Base-by-base conservation (phyloP, 1,284 basidiomycete species). In the Fomitopsis pinicola region DNA sequence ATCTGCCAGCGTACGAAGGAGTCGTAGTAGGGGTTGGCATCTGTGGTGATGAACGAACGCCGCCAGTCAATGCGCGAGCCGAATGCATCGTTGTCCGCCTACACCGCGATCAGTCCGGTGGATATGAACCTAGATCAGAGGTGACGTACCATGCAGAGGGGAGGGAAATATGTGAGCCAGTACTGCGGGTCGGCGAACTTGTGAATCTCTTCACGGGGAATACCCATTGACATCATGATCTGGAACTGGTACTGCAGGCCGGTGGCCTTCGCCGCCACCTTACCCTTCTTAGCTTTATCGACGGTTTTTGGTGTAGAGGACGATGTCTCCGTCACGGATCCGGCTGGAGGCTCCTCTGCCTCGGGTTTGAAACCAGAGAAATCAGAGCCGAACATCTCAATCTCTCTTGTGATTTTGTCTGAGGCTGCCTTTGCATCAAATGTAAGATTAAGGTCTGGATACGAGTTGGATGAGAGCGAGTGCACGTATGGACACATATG, bases 1-100 rank as follows among this genome's bases (percentile, higher is more conserved):
- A 95, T 89, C 76, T 99, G 97, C 97, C 97, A 99, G 58, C 96
- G 90, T 50, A 99, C 95, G 71, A 99, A 99, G 5, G 91, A 78
- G 77, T 99, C 97, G 75, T 95, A 99, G 80, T 97, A 99, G 0
- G 95, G 97, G 77, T 99, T 99, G 50, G 90, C 88, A 64, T 95
- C 91, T 35, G 97, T 97, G 1, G 97, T 99, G 67, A 98, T 78
- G 81, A 99, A 98, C 14, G 91, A 85, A 59, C 97, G 86, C 61
- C 97, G 88, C 97, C 97, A 99, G 80, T 99, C 97, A 71, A 99
- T 93, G 64, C 97, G 89, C 10, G 94, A 91, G 42, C 97, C 97
- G 69, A 99, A 87, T 1, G 86, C 81, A 63, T 86, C 89, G 72
- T 97, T 87, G 76, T 99, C 97, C 62, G 76, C 80, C 88, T 94